These are phyloP conservation scores for Aureobasidium melanogenum DNA, from an alignment of 2,329 filamentous ascomycete genomes.

Conservation along the genomic window DNA sequence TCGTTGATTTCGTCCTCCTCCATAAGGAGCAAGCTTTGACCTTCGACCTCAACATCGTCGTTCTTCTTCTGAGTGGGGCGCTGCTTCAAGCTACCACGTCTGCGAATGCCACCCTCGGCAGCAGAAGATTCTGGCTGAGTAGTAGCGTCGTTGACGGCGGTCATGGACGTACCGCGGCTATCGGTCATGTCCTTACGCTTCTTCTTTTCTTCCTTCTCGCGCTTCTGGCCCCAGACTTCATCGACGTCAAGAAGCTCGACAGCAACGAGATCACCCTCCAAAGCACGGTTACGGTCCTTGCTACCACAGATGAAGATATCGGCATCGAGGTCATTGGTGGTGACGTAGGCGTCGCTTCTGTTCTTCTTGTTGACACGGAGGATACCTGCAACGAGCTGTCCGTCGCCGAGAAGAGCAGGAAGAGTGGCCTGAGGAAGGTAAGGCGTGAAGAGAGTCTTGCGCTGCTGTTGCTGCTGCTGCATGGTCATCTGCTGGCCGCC, in stretches of 20 bases:
- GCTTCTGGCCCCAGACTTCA: conserved; percentile 97
- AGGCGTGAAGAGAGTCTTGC: conserved; percentile 96
- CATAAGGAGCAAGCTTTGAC: conserved; percentile 89
- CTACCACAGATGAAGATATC: conserved; percentile 99
- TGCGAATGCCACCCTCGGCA: conserved; percentile 77
- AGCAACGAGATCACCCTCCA: conserved; percentile 92
- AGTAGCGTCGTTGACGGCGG: conserved; percentile 51
- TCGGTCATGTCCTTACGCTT: conserved; percentile 99
- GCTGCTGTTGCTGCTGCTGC: conserved; percentile 77
- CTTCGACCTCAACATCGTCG: conserved; percentile 96
- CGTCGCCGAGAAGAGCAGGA: conserved; percentile 80
- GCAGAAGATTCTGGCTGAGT: conserved; percentile 50
- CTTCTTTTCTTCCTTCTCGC: conserved; percentile 99
- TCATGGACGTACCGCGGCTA: conserved; percentile 69
- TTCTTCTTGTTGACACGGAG: conserved; percentile 99
- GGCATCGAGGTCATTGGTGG: conserved; percentile 86
- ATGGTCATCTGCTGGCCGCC: conserved; percentile 59
- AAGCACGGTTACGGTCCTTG: conserved; percentile 93
- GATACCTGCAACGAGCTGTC: conserved; percentile 90
- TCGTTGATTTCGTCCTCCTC: conserved; percentile 99
- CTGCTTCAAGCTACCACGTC: conserved; percentile 90
- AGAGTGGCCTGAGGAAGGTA: conserved; percentile 92
- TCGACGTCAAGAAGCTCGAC: conserved; percentile 95
- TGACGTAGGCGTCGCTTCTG: conserved; percentile 94
- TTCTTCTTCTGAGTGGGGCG: conserved; percentile 99